Evolutionary conservation across 2,329 filamentous ascomycete genomes (phyloP), one percentile per base, ranked within the genome.

Genomic region (Apiospora rasikravindrae): DNA sequence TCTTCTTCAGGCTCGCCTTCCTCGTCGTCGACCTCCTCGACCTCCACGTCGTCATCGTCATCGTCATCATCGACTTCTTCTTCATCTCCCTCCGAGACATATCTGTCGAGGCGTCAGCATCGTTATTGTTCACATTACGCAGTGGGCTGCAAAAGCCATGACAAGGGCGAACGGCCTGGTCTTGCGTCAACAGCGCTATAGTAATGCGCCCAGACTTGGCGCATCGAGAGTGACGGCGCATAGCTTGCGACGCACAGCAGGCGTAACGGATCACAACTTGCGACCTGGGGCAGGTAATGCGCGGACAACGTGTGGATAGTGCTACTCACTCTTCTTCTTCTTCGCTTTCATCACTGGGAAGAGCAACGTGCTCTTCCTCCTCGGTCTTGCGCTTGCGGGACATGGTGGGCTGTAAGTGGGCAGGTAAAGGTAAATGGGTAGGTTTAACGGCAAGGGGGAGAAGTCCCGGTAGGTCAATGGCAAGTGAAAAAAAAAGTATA

Each of bases 281-380:
- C 33, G 19, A 22, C 11, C 8, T 14, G 29, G 29, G 57, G 2
- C 26, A 33, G 29, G 16, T 8, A 33, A 26, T 49, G 51, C 51
- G 26, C 49, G 4, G 26, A 5, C 3, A 22, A 13, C 51, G 51
- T n/a, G 57, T 19, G 13, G 19, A 64, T 19, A n/a, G 57, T 64
- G 3, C 4, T 66, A 80, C 80, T 78, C 76, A 81, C 80, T 81
- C 80, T 69, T 81, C 80, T 79, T 81, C 80, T 70, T 81, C 80
- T 73, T 81, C 80, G 42, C 79, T 81, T 71, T 80, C 79, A 49
- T 81, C 80, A 61, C 80, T 81, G 49, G 80, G 80, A 69, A 81
- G 80, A 73, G 80, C 79, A 76, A 80, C 80, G 42, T 80, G 79
- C 73, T 81, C 78, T 68, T 79, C 77, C 37, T 80, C 79, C 29